A percentile compares a stretch with the other conserved stretches of the same genome.
Conservation (phyloP, 495 filamentous ascomycete genomes). For the Thozetella sp. region DNA sequence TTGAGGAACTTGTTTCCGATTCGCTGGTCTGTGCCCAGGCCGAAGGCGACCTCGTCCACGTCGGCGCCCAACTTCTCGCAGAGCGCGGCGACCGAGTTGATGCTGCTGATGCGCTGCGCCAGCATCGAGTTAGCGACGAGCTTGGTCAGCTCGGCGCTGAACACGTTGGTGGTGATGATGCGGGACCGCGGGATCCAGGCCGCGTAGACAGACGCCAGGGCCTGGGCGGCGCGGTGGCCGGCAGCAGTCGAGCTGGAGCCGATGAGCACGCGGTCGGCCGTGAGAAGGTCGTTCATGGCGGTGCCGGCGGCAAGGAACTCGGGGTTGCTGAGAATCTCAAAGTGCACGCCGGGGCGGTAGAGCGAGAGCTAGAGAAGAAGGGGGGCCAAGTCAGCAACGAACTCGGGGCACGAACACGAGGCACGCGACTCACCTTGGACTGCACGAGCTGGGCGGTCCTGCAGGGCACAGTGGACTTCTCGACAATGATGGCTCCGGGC, state of each 20-base stretch:
- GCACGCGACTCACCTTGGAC: slow-evolving; percentile 51
- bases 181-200: slow-evolving; percentile 66
- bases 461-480: slow-evolving; percentile 82
- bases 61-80: slow-evolving; percentile 79
- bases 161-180: slow-evolving; percentile 72
- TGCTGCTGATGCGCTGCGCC: slow-evolving; percentile 79
- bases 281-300: slow-evolving; percentile 68
- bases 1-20: slow-evolving; percentile 75
- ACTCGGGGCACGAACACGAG: background rate
- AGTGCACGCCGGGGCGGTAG: slow-evolving; percentile 59
- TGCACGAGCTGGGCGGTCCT: slow-evolving; percentile 71
- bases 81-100: slow-evolving; percentile 76
- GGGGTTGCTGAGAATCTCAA: slow-evolving; percentile 80
- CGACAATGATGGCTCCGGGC: slow-evolving; percentile 72
- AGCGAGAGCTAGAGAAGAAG: slow-evolving; percentile 27
- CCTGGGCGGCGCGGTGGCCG: slow-evolving; percentile 62
- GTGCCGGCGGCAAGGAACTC: slow-evolving; percentile 82
- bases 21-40: slow-evolving; percentile 68
- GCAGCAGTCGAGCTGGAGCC: slow-evolving; percentile 59
- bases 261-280: slow-evolving; percentile 78
- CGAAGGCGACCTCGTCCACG: slow-evolving; percentile 66
- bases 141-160: slow-evolving; percentile 79
- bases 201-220: slow-evolving; percentile 65
- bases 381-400: slow-evolving; percentile 2
- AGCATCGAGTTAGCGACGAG: slow-evolving; percentile 80